These are phyloP conservation scores for Plasmodium ovale DNA, from an alignment of 169 alveolate species.

Conservation along the genomic window DNA sequence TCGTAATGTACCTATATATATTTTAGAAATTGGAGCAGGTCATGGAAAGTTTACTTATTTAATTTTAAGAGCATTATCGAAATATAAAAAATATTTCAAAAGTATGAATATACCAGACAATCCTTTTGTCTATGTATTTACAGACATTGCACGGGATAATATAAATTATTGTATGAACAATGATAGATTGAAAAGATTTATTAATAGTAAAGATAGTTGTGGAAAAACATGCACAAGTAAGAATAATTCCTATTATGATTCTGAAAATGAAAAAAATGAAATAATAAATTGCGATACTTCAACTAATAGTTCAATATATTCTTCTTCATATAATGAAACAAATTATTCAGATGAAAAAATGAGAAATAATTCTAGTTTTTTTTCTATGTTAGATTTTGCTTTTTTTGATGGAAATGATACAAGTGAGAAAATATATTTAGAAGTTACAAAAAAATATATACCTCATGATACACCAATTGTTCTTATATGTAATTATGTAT, in stretches of 20 bases:
- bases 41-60: constrained; percentile 88
- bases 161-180: constrained; percentile 81
- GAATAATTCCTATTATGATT: constrained; percentile 50
- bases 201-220: constrained; percentile 63
- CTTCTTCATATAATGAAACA: constrained; percentile 31
- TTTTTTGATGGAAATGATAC: constrained; percentile 86
- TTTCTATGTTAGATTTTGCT: constrained; percentile 88
- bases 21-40: constrained; percentile 88
- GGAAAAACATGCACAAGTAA: constrained; percentile 45
- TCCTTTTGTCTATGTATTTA: constrained; percentile 88
- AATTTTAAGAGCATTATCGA: constrained; percentile 84
- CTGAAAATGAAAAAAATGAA: constrained; percentile 44
- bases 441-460: constrained; percentile 73
- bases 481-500: constrained; percentile 85
- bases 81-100: constrained; percentile 80
- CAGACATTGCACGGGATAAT: constrained; percentile 87
- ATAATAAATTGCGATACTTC: constrained; percentile 26
- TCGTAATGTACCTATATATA: constrained; percentile 77
- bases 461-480: constrained; percentile 83
- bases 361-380: constrained; percentile 26
- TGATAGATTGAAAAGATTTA: constrained; percentile 77
- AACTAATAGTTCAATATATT: constrained; percentile 12
- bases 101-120: constrained; percentile 84
- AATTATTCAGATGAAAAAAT: constrained; percentile 49
- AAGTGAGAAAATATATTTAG: constrained; percentile 75